Evolutionary conservation across 2,329 filamentous ascomycete species (phyloP).

Genomic region (Fusarium concolor): DNA sequence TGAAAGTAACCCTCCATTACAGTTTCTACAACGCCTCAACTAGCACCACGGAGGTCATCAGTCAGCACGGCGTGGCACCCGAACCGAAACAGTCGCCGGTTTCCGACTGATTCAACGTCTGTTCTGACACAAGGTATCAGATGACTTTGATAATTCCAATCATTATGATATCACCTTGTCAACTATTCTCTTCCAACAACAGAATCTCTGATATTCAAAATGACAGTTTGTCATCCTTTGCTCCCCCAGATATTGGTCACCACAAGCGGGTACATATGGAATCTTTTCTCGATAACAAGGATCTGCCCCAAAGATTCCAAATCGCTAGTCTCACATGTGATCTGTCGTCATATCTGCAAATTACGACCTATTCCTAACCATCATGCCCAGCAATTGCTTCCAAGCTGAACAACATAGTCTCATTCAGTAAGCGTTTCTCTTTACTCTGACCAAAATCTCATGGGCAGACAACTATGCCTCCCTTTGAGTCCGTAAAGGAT

Average conservation of each 20-base stretch:
- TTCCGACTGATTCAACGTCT: conserved; percentile 1
- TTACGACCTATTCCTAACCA: neutral
- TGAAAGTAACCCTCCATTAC: conserved; percentile 25
- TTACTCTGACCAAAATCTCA: neutral
- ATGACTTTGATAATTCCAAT: neutral
- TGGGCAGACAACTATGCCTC: neutral
- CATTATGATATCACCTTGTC: neutral
- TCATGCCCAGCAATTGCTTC: neutral
- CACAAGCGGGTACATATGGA: conserved; percentile 22
- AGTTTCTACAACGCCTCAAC: conserved; percentile 6
- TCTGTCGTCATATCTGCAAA: conserved; percentile 34
- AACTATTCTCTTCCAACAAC: neutral
- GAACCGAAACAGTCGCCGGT: conserved; percentile 2
- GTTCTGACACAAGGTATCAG: neutral
- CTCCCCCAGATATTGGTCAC: neutral
- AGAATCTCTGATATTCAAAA: neutral
- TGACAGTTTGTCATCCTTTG: conserved; percentile 19
- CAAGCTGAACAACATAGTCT: neutral
- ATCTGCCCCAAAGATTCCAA: conserved; percentile 31
- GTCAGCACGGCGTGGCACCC: conserved; percentile 9
- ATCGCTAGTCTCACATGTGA: conserved; percentile 23
- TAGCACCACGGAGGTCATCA: conserved; percentile 1
- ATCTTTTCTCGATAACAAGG: conserved; percentile 27
- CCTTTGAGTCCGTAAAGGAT: too few relatives aligned
- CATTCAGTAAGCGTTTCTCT: neutral